phyloP scores from a whole-genome alignment of 805 yeast genomes.

The Saccharomycopsis fermentans region DNA sequence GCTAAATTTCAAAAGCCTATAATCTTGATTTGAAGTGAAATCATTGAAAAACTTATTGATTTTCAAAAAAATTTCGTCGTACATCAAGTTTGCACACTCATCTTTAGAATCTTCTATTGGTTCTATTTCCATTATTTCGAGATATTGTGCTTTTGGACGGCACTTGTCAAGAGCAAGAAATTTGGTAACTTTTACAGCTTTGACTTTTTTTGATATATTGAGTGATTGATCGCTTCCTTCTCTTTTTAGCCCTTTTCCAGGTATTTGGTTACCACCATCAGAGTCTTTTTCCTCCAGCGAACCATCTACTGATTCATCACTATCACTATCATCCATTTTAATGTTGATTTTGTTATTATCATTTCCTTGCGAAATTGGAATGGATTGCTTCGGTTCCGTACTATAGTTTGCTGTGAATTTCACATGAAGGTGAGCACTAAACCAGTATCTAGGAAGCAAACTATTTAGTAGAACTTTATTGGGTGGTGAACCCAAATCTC shows the following conservation, averaged over 20 bases:
- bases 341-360: background rate
- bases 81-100: background rate
- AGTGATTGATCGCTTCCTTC: background rate
- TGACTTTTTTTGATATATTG: slow-evolving; percentile 1
- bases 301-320: slow-evolving; percentile 7
- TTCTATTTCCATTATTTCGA: slow-evolving; percentile 42
- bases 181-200: slow-evolving; percentile 25
- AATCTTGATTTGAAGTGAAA: background rate
- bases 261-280: background rate
- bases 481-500: slow-evolving; percentile 64
- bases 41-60: slow-evolving; percentile 5
- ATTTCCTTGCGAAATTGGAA: background rate
- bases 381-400: slow-evolving; percentile 18
- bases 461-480: slow-evolving; percentile 42
- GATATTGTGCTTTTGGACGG: slow-evolving; percentile 48
- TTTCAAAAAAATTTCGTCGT: slow-evolving; percentile 9
- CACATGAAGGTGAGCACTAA: slow-evolving; percentile 84
- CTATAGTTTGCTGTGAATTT: slow-evolving; percentile 42
- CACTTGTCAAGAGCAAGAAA: slow-evolving; percentile 86
- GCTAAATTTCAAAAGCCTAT: background rate
- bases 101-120: background rate
- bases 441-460: slow-evolving; percentile 66
- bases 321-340: background rate
- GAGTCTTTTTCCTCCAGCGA: background rate
- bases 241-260: background rate